Conservation (phyloP, 805 yeast genomes). For the Torulaspora indica region DNA sequence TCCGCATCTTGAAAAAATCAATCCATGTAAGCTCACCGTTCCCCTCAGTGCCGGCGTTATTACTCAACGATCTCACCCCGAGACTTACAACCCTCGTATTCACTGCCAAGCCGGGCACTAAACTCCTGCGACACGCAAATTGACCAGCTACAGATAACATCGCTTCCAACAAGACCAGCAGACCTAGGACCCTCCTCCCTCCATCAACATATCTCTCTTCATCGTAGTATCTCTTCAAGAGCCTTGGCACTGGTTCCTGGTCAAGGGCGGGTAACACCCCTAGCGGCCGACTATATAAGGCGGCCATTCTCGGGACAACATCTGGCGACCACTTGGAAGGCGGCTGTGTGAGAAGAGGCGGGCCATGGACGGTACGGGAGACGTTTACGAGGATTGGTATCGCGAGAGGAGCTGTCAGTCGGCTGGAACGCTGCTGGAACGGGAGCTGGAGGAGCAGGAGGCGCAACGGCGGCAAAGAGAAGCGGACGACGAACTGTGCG, state of each 20-base stretch:
- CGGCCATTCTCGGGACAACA: neutral
- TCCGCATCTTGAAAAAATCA: constrained; percentile 70
- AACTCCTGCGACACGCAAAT: constrained; percentile 2
- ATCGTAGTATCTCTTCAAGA: neutral
- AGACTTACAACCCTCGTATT: neutral
- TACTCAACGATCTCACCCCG: constrained; percentile 1
- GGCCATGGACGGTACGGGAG: constrained; percentile 1
- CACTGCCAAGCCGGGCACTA: neutral
- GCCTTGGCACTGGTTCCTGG: neutral
- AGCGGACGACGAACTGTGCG: constrained; percentile 9
- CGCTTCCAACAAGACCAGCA: neutral
- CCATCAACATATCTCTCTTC: neutral
- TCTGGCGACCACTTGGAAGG: neutral
- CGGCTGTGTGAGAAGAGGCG: neutral
- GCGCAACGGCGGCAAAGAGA: constrained; percentile 8
- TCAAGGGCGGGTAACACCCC: neutral
- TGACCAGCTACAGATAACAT: neutral
- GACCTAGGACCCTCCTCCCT: neutral
- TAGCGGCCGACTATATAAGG: neutral
- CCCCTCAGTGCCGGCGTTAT: neutral
- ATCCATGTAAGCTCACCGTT: constrained; percentile 56
- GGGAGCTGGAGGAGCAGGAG: constrained; percentile 1
- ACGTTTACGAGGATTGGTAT: constrained; percentile 14
- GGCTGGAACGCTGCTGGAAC: neutral
- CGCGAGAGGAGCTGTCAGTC: constrained; percentile 4